A percentile compares a stretch with the other conserved stretches of the same genome.
These are phyloP conservation scores for Carnegiea gigantea DNA, from an alignment of 179 eudicot species.

Conservation along the genomic window DNA sequence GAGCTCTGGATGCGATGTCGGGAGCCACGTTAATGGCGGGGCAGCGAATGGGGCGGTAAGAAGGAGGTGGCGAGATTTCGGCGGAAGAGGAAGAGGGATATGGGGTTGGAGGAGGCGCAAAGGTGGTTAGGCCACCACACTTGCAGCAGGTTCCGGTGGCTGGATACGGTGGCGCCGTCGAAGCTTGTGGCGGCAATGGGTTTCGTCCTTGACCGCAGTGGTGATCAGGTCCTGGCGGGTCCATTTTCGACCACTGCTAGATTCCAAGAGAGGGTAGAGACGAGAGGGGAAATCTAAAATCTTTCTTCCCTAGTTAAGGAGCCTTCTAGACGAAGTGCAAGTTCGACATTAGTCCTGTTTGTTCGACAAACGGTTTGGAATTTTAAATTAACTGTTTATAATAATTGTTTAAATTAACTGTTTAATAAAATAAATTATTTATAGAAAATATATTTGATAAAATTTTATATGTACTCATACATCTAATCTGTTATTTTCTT, in stretches of 20 bases:
- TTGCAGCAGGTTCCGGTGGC: slow-evolving; percentile 40
- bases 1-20: slow-evolving; percentile 39
- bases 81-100: slow-evolving; percentile 25
- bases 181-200: slow-evolving; percentile 9
- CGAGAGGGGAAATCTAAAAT: not conserved
- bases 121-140: slow-evolving; percentile 65
- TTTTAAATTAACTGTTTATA: too few species aligned
- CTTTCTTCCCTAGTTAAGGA: not conserved
- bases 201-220: not conserved
- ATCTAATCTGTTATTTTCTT: too few species aligned
- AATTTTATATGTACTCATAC: too few species aligned
- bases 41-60: slow-evolving; percentile 65
- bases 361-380: too few species aligned
- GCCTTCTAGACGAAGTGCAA: too few species aligned
- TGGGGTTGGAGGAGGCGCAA: slow-evolving; percentile 45
- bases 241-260: slow-evolving; percentile 6
- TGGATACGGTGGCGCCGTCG: slow-evolving; percentile 18
- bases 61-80: slow-evolving; percentile 42
- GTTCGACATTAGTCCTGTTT: too few species aligned
- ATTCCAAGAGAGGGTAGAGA: not conserved
- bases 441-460: too few species aligned
- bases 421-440: too few species aligned
- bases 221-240: slow-evolving; percentile 15
- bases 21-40: slow-evolving; percentile 63
- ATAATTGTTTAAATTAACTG: too few species aligned